Conservation (phyloP, 345 rosid species). For the Aquilaria yunnanensis region DNA sequence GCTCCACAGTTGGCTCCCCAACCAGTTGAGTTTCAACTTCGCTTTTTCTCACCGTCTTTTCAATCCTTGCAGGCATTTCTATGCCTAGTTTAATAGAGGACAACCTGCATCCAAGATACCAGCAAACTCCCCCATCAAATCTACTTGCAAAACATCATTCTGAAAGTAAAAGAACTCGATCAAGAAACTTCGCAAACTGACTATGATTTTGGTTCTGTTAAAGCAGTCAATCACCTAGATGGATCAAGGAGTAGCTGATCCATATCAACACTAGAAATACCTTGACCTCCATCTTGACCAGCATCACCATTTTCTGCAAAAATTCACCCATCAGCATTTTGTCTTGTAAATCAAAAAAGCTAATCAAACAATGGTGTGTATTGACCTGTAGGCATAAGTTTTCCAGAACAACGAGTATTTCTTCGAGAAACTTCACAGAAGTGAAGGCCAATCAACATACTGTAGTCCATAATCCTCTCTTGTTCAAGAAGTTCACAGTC, state of each 20-base stretch:
- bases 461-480: slow-evolving; percentile 96
- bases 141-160: not conserved
- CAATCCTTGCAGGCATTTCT: slow-evolving; percentile 74
- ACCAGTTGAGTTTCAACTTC: slow-evolving; percentile 64
- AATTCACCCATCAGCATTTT: slow-evolving; percentile 14
- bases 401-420: slow-evolving; percentile 44
- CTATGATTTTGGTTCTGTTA: not conserved
- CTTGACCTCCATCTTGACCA: slow-evolving; percentile 31
- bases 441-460: slow-evolving; percentile 86
- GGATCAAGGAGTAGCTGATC: slow-evolving; percentile 58
- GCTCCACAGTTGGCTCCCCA: slow-evolving; percentile 87
- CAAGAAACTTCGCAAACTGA: not conserved
- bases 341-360: slow-evolving; percentile 8
- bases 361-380: slow-evolving; percentile 13
- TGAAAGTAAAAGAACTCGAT: not conserved
- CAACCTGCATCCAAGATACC: slow-evolving; percentile 33
- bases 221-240: slow-evolving; percentile 40
- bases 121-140: too few species aligned
- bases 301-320: slow-evolving; percentile 38
- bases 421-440: slow-evolving; percentile 49
- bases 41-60: slow-evolving; percentile 62
- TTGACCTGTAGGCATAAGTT: slow-evolving; percentile 62
- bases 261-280: slow-evolving; percentile 50
- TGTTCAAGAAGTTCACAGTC: slow-evolving; percentile 94
- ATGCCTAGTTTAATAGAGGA: slow-evolving; percentile 64